Base-by-base conservation (phyloP, 2,329 filamentous ascomycete species). In the Aschersonia sp. region DNA sequence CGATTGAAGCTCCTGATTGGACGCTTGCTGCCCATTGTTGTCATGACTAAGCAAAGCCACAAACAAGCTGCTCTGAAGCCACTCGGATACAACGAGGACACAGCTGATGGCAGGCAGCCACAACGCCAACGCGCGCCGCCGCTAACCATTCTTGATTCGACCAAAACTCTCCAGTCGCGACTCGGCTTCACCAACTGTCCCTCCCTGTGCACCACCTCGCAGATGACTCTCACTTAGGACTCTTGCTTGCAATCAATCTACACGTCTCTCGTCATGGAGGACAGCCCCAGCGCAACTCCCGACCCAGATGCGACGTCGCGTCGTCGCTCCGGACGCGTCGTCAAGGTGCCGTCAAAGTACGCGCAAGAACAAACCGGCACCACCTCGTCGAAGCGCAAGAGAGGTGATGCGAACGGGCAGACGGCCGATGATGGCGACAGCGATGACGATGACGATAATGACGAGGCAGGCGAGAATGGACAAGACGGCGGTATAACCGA, bases 271-370 rank as follows among this genome's bases (percentile, higher is more conserved):
- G 52, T 45, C 48, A 52, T 54, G 53, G 51, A 54, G 31, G 45
- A 31, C 32, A 49, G 53, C 48, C 28, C 51, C 49, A 54, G 47
- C 52, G 46, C 51, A 47, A 51, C 51, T 40, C 70, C 74, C 51
- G 71, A 74, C 48, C 66, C 68, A 51, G 69, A 72, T 52, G 65
- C 68, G 51, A 69, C 70, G 58, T 69, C 72, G 65, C 74, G 75
- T 71, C 80, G 82, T 63, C 77, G 79, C 54, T 85, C 81, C 40
- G 78, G 79, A 77, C 79, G 79, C 77, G 78, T 80, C 68, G 72
- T 78, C 52, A 76, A 70, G 59, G 70, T 69, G 38, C 77, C 78
- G 44, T 62, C 73, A 59, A 81, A 81, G 61, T 82, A 78, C 64
- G 68, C 68, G 49, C 73, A 76, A 48, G 73, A 80, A 51, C 51